Evolutionary conservation across 2,329 filamentous ascomycete species (phyloP), one percentile per base, ranked within the genome.

Genomic region (Alternaria dauci): DNA sequence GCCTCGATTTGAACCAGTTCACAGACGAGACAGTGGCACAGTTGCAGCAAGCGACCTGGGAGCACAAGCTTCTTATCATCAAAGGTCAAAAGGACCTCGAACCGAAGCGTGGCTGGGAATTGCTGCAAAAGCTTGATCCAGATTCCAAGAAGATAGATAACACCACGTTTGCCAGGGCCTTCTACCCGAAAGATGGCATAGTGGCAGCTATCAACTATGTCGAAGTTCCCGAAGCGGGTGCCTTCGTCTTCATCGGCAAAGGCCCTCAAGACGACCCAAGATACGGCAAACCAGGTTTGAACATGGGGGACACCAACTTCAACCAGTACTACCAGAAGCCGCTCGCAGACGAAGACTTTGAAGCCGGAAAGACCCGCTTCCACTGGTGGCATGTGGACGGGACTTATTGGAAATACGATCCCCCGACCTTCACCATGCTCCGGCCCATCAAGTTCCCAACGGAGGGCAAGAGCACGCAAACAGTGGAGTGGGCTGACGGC

Each of bases 31-130:
- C 38, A 3, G 47, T 44, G 12, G 39, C 16, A 12, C 39, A 52
- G 39, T 34, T 57, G 39, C 39, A 41, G 26, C 34, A 57, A 52
- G 55, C 55, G 8, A 52, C 47, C 38, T 57, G 39, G 39, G 47
- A 57, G 28, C 46, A 57, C 39, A 52, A 44, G 12, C 55, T 57
- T 23, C 39, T 57, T 26, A 36, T 57, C 23, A 57, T 57, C 39
- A 52, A 52, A 57, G 55, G 55, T 8, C 47, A 57, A 36, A 16
- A 52, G 25, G 20, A 52, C n/a, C 55, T 57, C 0, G 39, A 57
- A 25, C 39, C 38, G 38, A 57, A 52, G 28, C 46, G 55, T 23
- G 30, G 46, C 23, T 52, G 39, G 47, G 55, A 57, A 26, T 38
- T 57, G 26, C 46, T 57, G 3, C 39, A 38, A 26, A 14, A 52